A percentile compares a stretch with the other conserved stretches of the same genome.
Conservation (phyloP, 2,329 filamentous ascomycete genomes). For the Pseudocercospora ulei region DNA sequence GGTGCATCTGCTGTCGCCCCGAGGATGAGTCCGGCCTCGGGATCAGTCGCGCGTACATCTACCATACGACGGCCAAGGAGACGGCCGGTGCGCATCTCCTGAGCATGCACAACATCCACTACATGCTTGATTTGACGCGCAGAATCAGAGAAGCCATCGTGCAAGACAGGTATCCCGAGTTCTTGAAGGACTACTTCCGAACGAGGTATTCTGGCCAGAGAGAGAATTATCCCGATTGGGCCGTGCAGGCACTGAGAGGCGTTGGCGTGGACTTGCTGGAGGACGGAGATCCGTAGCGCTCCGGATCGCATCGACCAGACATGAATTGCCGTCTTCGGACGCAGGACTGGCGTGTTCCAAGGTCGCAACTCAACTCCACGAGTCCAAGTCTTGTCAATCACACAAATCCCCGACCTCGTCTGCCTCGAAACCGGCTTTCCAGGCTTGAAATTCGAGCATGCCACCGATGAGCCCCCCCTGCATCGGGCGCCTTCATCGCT, state of each 20-base stretch:
- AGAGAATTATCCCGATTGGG: slow-evolving; percentile 68
- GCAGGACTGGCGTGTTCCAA: too few relatives aligned
- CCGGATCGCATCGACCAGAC: too few relatives aligned
- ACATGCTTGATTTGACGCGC: slow-evolving; percentile 76
- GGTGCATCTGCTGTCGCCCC: slow-evolving; percentile 65
- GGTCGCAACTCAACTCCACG: too few relatives aligned
- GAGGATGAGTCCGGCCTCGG: slow-evolving; percentile 57
- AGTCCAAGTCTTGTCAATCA: too few relatives aligned
- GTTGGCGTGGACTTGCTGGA: slow-evolving; percentile 69
- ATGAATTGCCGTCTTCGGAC: too few relatives aligned
- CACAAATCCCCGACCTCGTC: too few relatives aligned
- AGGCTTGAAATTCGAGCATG: too few relatives aligned
- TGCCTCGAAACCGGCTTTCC: too few relatives aligned
- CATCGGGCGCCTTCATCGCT: too few relatives aligned
- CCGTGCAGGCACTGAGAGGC: slow-evolving; percentile 61
- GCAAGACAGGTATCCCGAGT: slow-evolving; percentile 56
- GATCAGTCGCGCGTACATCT: slow-evolving; percentile 77
- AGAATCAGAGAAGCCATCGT: slow-evolving; percentile 54
- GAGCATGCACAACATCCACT: slow-evolving; percentile 93
- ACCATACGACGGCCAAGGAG: slow-evolving; percentile 88
- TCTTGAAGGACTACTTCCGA: slow-evolving; percentile 67
- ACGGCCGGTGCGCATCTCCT: slow-evolving; percentile 79
- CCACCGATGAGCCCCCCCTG: too few relatives aligned
- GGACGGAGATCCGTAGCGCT: slow-evolving; percentile 8
- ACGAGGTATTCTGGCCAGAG: slow-evolving; percentile 57